Percentiles rank a stretch among this genome's conserved stretches.
Conservation (phyloP, 352 stramenopile species). For the Globisporangium ultimum region DNA sequence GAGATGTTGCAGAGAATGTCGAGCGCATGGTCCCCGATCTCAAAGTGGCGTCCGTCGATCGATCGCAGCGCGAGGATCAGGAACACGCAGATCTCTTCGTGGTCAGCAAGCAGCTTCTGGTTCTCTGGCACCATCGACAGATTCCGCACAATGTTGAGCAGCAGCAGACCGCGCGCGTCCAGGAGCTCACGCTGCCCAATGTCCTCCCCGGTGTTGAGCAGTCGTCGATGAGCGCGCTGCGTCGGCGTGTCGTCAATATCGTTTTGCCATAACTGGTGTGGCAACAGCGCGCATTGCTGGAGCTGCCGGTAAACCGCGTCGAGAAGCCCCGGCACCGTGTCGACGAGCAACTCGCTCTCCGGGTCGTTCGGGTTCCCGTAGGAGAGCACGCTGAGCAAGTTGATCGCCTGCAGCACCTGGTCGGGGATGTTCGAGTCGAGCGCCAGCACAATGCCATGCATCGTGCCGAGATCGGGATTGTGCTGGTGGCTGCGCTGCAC, state of each 20-base stretch:
- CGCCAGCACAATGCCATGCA: conserved; percentile 69
- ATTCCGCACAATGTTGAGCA: conserved; percentile 83
- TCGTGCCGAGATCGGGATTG: conserved; percentile 45
- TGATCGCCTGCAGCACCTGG: conserved; percentile 57
- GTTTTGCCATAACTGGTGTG: conserved; percentile 22
- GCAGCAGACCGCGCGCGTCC: conserved; percentile 42
- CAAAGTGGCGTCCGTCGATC: conserved; percentile 30
- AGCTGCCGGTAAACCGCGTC: conserved; percentile 77
- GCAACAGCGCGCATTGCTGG: conserved; percentile 44
- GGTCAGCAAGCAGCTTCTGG: conserved; percentile 54
- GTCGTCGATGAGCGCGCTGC: conserved; percentile 19
- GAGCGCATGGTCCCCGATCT: conserved; percentile 67
- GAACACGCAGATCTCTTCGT: conserved; percentile 64
- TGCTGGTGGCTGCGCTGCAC: conserved; percentile 36
- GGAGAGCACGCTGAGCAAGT: conserved; percentile 70
- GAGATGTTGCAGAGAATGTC: conserved; percentile 73
- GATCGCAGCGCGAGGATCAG: conserved; percentile 54
- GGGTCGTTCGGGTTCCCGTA: conserved; percentile 47
- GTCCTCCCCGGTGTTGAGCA: conserved; percentile 45
- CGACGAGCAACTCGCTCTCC: conserved; percentile 60
- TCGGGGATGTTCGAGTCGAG: conserved; percentile 59
- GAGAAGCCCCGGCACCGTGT: conserved; percentile 65
- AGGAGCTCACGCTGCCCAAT: conserved; percentile 52
- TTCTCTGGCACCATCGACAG: conserved; percentile 71
- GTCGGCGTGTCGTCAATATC: conserved; percentile 3